Evolutionary conservation across 1,284 basidiomycete genomes (phyloP).

Genomic region (Ceratobasidium sp.): DNA sequence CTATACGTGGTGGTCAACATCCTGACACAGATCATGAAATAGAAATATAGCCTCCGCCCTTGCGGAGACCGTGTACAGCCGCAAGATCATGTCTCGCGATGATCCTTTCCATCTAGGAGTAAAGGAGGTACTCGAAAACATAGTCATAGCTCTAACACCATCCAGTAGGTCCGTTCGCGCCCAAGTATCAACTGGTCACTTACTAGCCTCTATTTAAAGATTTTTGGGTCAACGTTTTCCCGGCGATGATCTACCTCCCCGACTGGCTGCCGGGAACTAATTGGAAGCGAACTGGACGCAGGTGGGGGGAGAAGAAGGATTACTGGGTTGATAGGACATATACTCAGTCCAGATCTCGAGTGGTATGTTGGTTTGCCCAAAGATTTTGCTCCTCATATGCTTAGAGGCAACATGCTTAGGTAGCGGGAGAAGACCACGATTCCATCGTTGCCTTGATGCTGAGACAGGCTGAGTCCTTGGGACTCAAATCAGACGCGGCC

Average conservation of each 20-base stretch:
- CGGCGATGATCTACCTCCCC: slow-evolving; percentile 36
- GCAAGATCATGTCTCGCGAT: neutral
- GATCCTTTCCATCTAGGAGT: neutral
- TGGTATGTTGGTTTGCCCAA: too few species aligned
- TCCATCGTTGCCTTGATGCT: too few species aligned
- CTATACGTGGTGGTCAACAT: neutral
- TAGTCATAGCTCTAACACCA: neutral
- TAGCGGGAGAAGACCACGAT: too few species aligned
- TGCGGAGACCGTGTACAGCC: neutral
- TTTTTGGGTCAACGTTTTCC: slow-evolving; percentile 42
- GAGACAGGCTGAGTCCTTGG: too few species aligned
- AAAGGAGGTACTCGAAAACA: neutral
- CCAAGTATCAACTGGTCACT: too few species aligned
- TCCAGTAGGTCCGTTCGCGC: neutral
- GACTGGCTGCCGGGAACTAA: slow-evolving; percentile 43
- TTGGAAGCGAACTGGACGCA: slow-evolving; percentile 1
- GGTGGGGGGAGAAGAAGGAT: slow-evolving; percentile 25
- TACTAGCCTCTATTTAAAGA: neutral
- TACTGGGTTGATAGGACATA: neutral
- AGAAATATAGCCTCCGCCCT: neutral
- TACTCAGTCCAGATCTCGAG: too few species aligned
- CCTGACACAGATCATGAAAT: too few species aligned
- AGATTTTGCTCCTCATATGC: too few species aligned
- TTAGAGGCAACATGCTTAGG: too few species aligned
- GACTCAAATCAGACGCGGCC: too few species aligned